Evolutionary conservation across 2,329 filamentous ascomycete species (phyloP), one percentile per base, ranked within the genome.

Genomic region (Xylariaceae sp.): DNA sequence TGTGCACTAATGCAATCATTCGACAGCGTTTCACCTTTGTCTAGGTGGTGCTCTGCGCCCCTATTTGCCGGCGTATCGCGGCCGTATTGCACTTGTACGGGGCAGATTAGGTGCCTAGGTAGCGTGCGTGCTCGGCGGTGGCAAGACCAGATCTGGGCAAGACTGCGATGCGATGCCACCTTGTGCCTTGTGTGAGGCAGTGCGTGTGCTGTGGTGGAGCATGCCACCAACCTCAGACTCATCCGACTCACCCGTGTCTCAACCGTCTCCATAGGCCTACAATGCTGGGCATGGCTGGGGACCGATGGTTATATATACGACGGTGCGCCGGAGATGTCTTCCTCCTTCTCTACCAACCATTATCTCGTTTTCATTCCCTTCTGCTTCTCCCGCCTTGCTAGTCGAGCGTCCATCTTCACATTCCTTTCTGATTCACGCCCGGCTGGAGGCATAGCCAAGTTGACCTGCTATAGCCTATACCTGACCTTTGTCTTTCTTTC

Each of bases 291-390:
- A 44, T 36, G 39, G 26, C 30, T 44, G 49, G 49, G 39, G 54
- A 21, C 46, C 57, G 63, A 63, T 65, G 26, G 26, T 65, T 66
- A 66, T 66, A 64, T 63, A 50, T 59, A 60, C 50, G 42, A 54
- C 54, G 57, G 58, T 55, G 53, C 59, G 37, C 45, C 54, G 49
- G 39, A 55, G 58, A 53, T 53, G 54, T 56, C 49, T 36, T 49
- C 55, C 26, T 58, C 56, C 41, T 51, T 61, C 55, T 55, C 48
- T 47, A 57, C 57, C 61, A 58, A 63, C 60, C 60, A 41, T 53
- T 55, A 48, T 64, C 53, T 55, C 56, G 49, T 56, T 58, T 59
- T 58, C 59, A 53, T 62, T 63, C 61, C 54, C 51, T 65, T 61
- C 47, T 36, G 30, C 30, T 36, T 40, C 55, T 39, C 52, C 51